Conservation (phyloP, 106 monocot species). For the Narthecium ossifragum region DNA sequence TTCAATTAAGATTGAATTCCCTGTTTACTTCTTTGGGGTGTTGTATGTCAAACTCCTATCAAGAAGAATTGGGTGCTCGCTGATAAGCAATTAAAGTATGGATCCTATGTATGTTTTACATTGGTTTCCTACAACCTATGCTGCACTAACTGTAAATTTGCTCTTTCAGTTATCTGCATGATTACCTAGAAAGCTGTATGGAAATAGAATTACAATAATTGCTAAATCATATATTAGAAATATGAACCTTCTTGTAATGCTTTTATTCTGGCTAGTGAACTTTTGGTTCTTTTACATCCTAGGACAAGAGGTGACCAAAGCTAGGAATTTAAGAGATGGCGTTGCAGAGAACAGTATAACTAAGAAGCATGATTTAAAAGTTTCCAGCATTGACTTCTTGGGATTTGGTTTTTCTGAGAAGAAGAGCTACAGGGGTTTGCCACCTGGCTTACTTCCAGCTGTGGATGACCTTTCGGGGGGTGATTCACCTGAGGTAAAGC, state of each 20-base stretch:
- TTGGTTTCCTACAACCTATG: background rate
- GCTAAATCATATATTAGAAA: background rate
- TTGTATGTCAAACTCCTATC: no score
- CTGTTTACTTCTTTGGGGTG: no score
- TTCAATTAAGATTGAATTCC: no score
- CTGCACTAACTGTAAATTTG: background rate
- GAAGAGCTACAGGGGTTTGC: conserved; percentile 39
- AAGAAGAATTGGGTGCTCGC: no score
- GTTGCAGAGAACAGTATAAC: conserved; percentile 8
- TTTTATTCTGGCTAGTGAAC: background rate
- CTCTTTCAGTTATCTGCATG: background rate
- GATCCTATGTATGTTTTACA: background rate
- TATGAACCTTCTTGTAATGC: background rate
- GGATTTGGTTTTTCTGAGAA: conserved; percentile 77
- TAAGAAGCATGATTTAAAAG: conserved; percentile 24
- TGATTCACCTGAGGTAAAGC: conserved; percentile 67
- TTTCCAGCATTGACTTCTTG: conserved; percentile 76
- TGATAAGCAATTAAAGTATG: no score
- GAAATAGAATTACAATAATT: background rate
- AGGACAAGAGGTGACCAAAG: conserved; percentile 22
- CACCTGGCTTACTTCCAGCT: conserved; percentile 47
- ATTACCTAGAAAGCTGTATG: background rate
- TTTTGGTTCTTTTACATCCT: conserved; percentile 12
- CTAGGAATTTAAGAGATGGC: conserved; percentile 14
- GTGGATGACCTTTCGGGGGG: conserved; percentile 30